Base-by-base conservation (phyloP, 2,329 filamentous ascomycete genomes). In the Scortechinia acanthostroma region DNA sequence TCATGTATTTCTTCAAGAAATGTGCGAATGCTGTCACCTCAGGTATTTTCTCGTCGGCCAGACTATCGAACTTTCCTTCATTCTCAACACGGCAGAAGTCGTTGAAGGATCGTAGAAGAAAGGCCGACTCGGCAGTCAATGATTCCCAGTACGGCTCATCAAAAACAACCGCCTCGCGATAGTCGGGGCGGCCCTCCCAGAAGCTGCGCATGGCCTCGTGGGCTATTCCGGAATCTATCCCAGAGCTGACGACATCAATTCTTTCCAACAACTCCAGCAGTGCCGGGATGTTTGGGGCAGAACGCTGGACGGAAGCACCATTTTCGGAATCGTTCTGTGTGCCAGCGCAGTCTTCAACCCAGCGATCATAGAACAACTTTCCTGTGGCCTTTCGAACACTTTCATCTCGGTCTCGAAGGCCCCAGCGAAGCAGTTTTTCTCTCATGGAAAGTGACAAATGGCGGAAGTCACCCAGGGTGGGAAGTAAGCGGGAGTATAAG, bases 351-450 rank as follows among this genome's bases (percentile, higher is more conserved):
- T 97, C 89, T 58, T 97, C 91, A 49, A 98, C 91, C 93, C 93
- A 98, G n/a, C 89, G 80, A 58, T 96, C 91, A 49, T 86, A 82
- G 67, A 98, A 98, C 4, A 97, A 72, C 42, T 88, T 84, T 4
- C 87, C 89, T 3, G 93, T 88, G 5, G 91, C 91, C 61, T 95
- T 95, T 44, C 91, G 82, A 13, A 98, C 93, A 53, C 86, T 89
- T 52, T 97, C 91, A 53, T 98, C 93, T 62, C 93, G 80, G 60
- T 98, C 93, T 30, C 91, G 82, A 33, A 98, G 70, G 43, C 93
- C 93, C 93, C 93, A 98, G 30, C 93, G 80, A 21, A 98, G 75
- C 22, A 98, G 74, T 63, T 97, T 97, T 64, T 98, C 93, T 58
- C 93, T 77, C 83, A 97, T 95, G 2, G 87, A 89, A 20, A 98